Percentiles rank a stretch among this genome's conserved stretches.
Conservation (phyloP, 2,329 filamentous ascomycete species). For the Aspergillus phoenicis region DNA sequence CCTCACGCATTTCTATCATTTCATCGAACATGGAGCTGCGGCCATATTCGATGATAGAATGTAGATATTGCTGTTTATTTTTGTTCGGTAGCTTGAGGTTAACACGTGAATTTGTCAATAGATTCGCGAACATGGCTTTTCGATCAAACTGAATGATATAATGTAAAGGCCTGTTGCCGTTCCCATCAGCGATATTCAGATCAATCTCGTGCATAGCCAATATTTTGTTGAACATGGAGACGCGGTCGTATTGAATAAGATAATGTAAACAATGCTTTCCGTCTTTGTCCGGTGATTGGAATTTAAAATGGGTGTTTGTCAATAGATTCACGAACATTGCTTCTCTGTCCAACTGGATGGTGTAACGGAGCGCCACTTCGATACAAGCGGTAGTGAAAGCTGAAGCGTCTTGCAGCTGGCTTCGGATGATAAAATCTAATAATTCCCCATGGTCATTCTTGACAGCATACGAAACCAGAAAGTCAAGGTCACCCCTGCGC, state of each 20-base stretch:
- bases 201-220: background rate
- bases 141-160: too few species aligned
- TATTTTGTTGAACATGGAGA: background rate
- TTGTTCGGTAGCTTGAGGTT: background rate
- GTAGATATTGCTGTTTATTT: background rate
- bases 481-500: background rate
- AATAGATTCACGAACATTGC: background rate
- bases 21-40: background rate
- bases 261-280: background rate
- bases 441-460: fast-evolving
- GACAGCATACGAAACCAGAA: too few species aligned
- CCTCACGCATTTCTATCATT: background rate
- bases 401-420: too few species aligned
- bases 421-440: too few species aligned
- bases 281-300: background rate
- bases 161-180: background rate
- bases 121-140: too few species aligned
- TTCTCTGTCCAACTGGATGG: too few species aligned
- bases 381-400: too few species aligned
- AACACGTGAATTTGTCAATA: background rate
- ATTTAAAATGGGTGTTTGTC: background rate
- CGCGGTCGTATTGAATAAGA: background rate
- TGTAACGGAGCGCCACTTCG: too few species aligned
- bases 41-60: background rate
- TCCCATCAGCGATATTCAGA: background rate